phyloP scores from a whole-genome alignment of 495 filamentous ascomycete genomes.

The Aspergillus diversus region DNA sequence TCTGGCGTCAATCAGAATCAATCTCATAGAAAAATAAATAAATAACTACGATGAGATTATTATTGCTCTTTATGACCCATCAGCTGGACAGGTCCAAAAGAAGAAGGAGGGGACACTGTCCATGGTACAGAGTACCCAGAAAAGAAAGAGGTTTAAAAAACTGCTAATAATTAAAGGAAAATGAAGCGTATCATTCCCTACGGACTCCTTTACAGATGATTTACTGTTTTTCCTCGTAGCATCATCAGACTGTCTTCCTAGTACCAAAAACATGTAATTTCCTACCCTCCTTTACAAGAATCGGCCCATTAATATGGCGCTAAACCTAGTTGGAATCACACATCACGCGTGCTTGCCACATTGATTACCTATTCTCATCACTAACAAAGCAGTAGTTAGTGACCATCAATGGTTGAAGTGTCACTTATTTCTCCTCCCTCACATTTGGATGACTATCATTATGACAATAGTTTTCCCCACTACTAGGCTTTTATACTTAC shows the following conservation, averaged over 20 bases:
- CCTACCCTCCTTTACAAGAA: background rate
- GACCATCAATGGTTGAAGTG: background rate
- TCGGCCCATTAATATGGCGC: background rate
- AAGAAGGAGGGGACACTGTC: background rate
- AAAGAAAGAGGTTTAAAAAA: conserved; percentile 1
- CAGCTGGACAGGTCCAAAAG: conserved; percentile 29
- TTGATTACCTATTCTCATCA: conserved; percentile 5
- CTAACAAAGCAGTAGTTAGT: background rate
- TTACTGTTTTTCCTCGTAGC: too few species aligned
- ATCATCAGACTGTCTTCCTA: too few species aligned
- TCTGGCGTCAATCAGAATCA: background rate
- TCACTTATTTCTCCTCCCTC: conserved; percentile 3
- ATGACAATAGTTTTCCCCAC: background rate
- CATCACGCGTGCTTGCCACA: conserved; percentile 27
- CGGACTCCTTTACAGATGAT: too few species aligned
- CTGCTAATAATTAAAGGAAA: background rate
- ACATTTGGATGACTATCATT: background rate
- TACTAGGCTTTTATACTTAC: background rate
- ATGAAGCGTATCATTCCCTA: background rate
- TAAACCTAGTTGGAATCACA: conserved; percentile 13
- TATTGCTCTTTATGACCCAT: conserved; percentile 19
- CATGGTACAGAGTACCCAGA: background rate
- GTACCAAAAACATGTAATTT: background rate
- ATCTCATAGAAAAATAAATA: background rate
- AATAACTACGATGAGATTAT: background rate